Conservation (phyloP, 257 asterid genomes). For the Plantago ovata region DNA sequence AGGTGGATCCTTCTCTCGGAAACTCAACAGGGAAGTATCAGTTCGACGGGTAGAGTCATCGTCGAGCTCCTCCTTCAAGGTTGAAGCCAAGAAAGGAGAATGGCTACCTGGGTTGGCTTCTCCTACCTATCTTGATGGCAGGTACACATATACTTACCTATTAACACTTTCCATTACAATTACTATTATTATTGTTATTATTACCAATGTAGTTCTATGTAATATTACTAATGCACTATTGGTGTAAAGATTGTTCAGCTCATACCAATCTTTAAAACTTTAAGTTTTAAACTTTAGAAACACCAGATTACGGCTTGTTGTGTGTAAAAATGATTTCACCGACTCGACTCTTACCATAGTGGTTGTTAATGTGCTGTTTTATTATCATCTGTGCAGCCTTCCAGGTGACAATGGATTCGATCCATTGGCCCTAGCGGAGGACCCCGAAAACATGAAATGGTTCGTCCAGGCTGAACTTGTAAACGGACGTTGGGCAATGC, state of each 20-base stretch:
- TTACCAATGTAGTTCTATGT: no score
- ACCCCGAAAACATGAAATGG: constrained; percentile 81
- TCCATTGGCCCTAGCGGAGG: constrained; percentile 85
- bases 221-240: no score
- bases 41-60: constrained; percentile 33
- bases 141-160: no score
- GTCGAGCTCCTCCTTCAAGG: constrained; percentile 42
- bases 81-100: constrained; percentile 95
- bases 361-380: not conserved
- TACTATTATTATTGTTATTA: no score
- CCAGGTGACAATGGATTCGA: constrained; percentile 94
- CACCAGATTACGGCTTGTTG: not conserved
- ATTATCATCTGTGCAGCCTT: constrained; percentile 29
- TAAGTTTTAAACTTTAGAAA: not conserved
- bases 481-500: constrained; percentile 94
- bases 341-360: not conserved
- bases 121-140: constrained; percentile 81
- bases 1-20: constrained; percentile 63
- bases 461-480: constrained; percentile 86
- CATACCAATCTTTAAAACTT: no score
- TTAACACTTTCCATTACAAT: no score
- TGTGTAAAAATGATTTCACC: not conserved
- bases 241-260: no score
- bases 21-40: constrained; percentile 46
- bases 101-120: constrained; percentile 94